Evolutionary conservation across 108 stramenopile species (phyloP).

Genomic region (Mediolabrus comicus): DNA sequence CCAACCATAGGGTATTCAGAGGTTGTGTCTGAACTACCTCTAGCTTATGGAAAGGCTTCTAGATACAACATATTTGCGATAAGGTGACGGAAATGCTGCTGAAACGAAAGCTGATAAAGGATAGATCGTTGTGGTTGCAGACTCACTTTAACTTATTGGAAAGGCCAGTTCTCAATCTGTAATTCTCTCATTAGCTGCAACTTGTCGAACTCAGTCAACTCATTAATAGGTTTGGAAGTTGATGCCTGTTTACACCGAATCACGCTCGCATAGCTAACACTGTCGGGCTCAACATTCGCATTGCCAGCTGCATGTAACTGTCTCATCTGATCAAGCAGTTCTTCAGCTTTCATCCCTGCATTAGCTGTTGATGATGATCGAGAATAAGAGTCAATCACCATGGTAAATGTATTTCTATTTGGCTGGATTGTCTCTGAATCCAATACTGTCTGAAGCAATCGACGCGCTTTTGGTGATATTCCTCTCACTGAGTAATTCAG

Average conservation of each 20-base stretch:
- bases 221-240: neutral
- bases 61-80: too few species aligned
- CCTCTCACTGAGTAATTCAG: slow-evolving; percentile 40
- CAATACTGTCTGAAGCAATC: slow-evolving; percentile 32
- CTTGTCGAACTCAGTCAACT: slow-evolving; percentile 28
- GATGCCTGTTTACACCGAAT: slow-evolving; percentile 29
- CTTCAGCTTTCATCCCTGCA: slow-evolving; percentile 25
- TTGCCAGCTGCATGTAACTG: slow-evolving; percentile 44
- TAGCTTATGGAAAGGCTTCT: too few species aligned
- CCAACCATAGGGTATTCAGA: too few species aligned
- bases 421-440: slow-evolving; percentile 20
- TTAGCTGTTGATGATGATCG: slow-evolving; percentile 5
- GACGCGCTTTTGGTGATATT: slow-evolving; percentile 29
- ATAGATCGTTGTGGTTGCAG: too few species aligned
- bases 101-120: too few species aligned
- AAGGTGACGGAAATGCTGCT: too few species aligned
- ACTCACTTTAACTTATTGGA: too few species aligned
- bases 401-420: slow-evolving; percentile 55
- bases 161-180: slow-evolving; percentile 40
- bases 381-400: slow-evolving; percentile 55
- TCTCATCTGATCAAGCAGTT: slow-evolving; percentile 42
- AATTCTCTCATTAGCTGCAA: slow-evolving; percentile 23
- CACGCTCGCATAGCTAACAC: slow-evolving; percentile 31
- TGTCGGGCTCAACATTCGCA: slow-evolving; percentile 33
- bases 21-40: too few species aligned